Percentiles rank a stretch among this genome's conserved stretches.
Evolutionary conservation across 1,284 basidiomycete genomes (phyloP).

Genomic region (Trametes versicolor): DNA sequence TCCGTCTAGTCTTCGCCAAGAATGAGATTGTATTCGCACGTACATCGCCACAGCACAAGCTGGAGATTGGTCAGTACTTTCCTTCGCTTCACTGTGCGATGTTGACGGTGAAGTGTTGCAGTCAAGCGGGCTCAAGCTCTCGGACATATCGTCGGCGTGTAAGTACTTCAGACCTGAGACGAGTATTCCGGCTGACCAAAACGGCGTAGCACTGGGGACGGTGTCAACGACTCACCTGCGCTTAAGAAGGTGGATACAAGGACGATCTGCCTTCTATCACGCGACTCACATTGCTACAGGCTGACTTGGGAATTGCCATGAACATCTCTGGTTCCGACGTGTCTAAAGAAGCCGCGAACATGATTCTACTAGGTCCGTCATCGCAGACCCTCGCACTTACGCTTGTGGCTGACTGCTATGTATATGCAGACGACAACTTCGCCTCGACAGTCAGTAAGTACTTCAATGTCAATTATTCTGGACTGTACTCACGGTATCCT

Average conservation of each 20-base stretch:
- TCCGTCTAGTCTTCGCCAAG: conserved; percentile 63
- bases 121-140: conserved; percentile 76
- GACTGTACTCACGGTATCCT: neutral
- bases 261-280: no score
- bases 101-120: conserved; percentile 34
- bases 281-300: conserved; percentile 42
- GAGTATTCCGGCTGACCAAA: neutral
- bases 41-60: conserved; percentile 76
- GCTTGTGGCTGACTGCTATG: neutral
- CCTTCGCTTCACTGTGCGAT: neutral
- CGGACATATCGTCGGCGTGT: conserved; percentile 78
- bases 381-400: neutral
- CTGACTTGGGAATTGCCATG: conserved; percentile 80
- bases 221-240: conserved; percentile 77
- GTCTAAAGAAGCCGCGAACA: conserved; percentile 78
- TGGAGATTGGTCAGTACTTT: conserved; percentile 65
- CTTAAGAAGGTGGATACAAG: conserved; percentile 59
- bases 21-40: conserved; percentile 77
- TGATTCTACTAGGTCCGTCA: conserved; percentile 68
- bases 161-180: conserved; percentile 41
- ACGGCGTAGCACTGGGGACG: conserved; percentile 60
- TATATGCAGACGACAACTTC: conserved; percentile 66
- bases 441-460: conserved; percentile 74
- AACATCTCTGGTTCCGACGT: conserved; percentile 79
- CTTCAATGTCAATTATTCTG: neutral